These are phyloP conservation scores for Claviceps arundinis DNA, from an alignment of 2,329 filamentous ascomycete species.

Conservation along the genomic window DNA sequence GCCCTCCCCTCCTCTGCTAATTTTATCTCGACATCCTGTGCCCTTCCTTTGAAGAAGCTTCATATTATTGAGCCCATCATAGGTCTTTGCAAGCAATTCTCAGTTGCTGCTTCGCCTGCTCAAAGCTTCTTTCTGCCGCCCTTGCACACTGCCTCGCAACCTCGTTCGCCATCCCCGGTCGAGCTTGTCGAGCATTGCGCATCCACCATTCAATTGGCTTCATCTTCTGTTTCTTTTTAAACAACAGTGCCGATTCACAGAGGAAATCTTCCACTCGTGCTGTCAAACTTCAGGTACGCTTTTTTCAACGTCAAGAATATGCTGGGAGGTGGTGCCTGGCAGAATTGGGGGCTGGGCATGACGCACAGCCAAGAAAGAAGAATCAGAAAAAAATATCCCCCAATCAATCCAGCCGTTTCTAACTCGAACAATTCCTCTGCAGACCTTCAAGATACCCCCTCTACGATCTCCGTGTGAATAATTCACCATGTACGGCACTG, in stretches of 20 bases:
- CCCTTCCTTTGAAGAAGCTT: neutral
- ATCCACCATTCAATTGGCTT: neutral
- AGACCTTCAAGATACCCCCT: constrained; percentile 30
- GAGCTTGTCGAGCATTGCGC: constrained; percentile 6
- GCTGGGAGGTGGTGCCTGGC: neutral
- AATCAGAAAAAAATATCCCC: no score
- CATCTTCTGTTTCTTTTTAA: neutral
- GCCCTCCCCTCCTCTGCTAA: constrained; percentile 3
- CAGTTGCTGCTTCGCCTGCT: constrained; percentile 5
- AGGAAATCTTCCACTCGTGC: constrained; percentile 12
- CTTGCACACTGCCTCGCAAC: neutral
- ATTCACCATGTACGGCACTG: constrained; percentile 69
- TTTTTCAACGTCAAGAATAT: neutral
- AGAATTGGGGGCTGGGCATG: neutral
- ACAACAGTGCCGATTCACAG: constrained; percentile 3
- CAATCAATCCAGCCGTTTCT: neutral
- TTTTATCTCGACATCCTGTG: neutral
- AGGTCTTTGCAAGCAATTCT: constrained; percentile 3
- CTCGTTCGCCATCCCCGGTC: constrained; percentile 7
- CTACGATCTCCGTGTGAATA: neutral
- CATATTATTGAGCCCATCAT: constrained; percentile 4
- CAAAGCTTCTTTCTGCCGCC: neutral
- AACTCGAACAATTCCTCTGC: neutral
- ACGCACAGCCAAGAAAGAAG: neutral
- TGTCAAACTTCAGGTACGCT: constrained; percentile 21